Evolutionary conservation across 768 basidiomycete species (phyloP).

Genomic region (Kwoniella newhampshirensis): DNA sequence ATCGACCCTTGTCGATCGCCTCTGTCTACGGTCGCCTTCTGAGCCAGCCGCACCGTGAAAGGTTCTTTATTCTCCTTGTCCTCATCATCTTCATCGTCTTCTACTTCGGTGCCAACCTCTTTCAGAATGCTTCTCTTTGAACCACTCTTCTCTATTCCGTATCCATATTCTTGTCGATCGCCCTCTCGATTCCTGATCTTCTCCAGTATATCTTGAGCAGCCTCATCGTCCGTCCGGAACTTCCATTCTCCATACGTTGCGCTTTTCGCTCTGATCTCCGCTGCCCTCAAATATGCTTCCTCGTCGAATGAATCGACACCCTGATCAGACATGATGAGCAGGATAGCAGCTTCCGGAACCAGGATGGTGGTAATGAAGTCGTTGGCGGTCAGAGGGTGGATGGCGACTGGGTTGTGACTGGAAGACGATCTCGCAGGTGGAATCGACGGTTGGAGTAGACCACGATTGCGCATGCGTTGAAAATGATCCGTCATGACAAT

Average conservation of each 20-base stretch:
- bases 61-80: not conserved
- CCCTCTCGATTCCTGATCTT: not conserved
- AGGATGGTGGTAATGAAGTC: constrained; percentile 81
- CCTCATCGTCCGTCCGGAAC: constrained; percentile 66
- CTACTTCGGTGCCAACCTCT: not conserved
- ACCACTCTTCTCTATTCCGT: constrained; percentile 5
- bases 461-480: constrained; percentile 22
- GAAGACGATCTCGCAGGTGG: not conserved
- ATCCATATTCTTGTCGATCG: not conserved
- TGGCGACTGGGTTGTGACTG: not conserved
- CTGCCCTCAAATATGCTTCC: constrained; percentile 8
- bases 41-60: too few species aligned
- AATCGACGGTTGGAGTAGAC: constrained; percentile 13
- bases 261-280: constrained; percentile 66
- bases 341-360: constrained; percentile 81
- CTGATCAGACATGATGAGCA: constrained; percentile 79
- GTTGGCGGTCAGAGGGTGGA: constrained; percentile 62
- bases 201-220: not conserved
- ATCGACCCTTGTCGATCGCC: too few species aligned
- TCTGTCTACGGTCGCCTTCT: too few species aligned
- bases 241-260: constrained; percentile 78
- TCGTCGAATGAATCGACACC: constrained; percentile 55
- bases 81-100: constrained; percentile 3
- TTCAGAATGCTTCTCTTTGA: not conserved
- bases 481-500: constrained; percentile 29